Evolutionary conservation across 192 early-diverging fungal genomes (phyloP), one percentile per base, ranked within the genome.

Genomic region (Phycomyces blakesleeanus): DNA sequence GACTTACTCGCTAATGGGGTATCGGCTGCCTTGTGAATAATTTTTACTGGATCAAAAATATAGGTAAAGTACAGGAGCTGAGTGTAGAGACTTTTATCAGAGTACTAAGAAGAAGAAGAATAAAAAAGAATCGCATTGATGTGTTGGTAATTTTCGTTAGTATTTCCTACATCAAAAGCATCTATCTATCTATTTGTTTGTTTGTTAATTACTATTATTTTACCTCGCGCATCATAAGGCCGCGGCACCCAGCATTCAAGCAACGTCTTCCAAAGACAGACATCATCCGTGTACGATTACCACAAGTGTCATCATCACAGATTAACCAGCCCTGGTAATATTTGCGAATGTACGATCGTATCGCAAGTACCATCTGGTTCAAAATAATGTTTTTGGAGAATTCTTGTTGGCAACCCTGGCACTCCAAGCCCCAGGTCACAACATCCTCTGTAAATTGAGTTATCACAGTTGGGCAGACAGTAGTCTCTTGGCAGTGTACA

Each of bases 301-400:
- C 66, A 66, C 95, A 96, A 5, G 78, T 72, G 5, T 82, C 70
- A 53, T 96, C 92, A 59, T 95, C 92, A 77, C 97, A 99, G 26
- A 84, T 59, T 38, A 87, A 65, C 71, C 76, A 83, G 18, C 87
- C 83, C n/a, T 87, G 65, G 70, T 93, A 88, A 75, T 92, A 98
- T 49, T 73, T 72, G 37, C 80, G 73, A 20, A 98, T 83, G 40
- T 86, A 74, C 0, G 42, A 49, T 40, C 93, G 81, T 54, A 98
- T 92, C 10, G 75, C 75, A 9, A 76, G 21, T 8, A 75, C 71
- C 15, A 96, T 64, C 65, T 93, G 93, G 1, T 85, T 78, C 6
- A 74, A 60, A 8, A 95, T 65, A 0, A 78, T 84, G 9, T 78
- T 53, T 0, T 70, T 10, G 2, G 69, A 49, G 6, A 92, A 75